Conservation (phyloP, 768 basidiomycete genomes). For the Boletellus sp. region DNA sequence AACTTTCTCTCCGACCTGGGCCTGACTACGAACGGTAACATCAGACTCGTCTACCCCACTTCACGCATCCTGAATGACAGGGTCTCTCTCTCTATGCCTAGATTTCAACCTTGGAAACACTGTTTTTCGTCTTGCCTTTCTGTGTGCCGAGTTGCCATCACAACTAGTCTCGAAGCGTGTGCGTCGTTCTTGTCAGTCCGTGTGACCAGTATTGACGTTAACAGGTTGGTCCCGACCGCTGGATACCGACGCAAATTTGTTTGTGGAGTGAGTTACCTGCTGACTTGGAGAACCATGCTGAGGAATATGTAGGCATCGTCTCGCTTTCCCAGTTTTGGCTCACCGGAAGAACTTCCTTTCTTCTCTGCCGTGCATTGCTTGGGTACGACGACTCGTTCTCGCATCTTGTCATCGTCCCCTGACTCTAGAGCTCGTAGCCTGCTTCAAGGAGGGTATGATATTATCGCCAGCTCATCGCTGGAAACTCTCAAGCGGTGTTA, state of each 20-base stretch:
- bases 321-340: conserved; percentile 55
- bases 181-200: conserved; percentile 6
- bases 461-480: neutral
- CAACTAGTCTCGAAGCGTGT: conserved; percentile 60
- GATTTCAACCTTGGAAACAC: conserved; percentile 58
- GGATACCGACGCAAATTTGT: conserved; percentile 60
- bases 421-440: conserved; percentile 20
- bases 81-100: conserved; percentile 13
- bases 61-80: neutral
- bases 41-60: too few relatives aligned
- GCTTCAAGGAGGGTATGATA: conserved; percentile 45
- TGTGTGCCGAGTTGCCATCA: conserved; percentile 58
- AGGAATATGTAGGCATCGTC: conserved; percentile 32
- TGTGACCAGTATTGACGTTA: neutral
- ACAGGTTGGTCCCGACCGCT: conserved; percentile 58
- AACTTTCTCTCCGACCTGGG: conserved; percentile 54
- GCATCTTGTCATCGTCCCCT: neutral
- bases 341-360: conserved; percentile 47
- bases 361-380: conserved; percentile 46
- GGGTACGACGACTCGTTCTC: conserved; percentile 28
- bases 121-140: conserved; percentile 48
- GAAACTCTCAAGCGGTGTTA: neutral
- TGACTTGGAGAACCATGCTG: neutral
- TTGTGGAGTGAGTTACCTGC: conserved; percentile 38
- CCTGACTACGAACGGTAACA: conserved; percentile 45